Percentiles rank a stretch among this genome's conserved stretches.
phyloP scores from a whole-genome alignment of 306 rosid species.

The Alnus glutinosa region DNA sequence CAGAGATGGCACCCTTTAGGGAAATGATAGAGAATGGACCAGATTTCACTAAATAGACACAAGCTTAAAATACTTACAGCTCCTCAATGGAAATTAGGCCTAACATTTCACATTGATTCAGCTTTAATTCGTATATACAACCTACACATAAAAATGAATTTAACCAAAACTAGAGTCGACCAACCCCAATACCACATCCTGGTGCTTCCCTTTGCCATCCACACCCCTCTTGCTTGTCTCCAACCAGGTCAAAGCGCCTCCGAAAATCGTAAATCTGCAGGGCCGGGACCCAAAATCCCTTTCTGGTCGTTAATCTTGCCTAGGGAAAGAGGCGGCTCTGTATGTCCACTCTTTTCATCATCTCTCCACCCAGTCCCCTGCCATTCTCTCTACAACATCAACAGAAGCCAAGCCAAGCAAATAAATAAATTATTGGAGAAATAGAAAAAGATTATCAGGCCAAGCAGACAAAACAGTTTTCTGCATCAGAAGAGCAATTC shows the following conservation, averaged over 20 bases:
- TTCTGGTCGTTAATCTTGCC: slow-evolving; percentile 94
- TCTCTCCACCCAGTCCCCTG: slow-evolving; percentile 70
- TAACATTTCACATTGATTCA: no score
- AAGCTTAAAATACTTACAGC: no score
- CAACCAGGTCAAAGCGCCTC: slow-evolving; percentile 61
- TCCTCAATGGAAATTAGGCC: no score
- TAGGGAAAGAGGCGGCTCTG: slow-evolving; percentile 58
- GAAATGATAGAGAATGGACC: no score
- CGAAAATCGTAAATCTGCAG: slow-evolving; percentile 88
- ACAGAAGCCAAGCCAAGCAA: slow-evolving; percentile 14
- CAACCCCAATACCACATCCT: background rate
- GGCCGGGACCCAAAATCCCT: slow-evolving; percentile 98
- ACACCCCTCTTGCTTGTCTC: slow-evolving; percentile 15
- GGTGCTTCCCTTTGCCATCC: slow-evolving; percentile 1
- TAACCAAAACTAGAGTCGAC: no score
- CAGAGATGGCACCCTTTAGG: no score
- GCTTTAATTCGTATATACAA: no score
- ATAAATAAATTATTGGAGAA: background rate
- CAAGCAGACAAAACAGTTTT: background rate
- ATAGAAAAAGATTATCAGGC: slow-evolving; percentile 5
- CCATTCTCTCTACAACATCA: slow-evolving; percentile 46
- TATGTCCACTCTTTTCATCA: slow-evolving; percentile 57
- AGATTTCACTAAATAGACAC: no score
- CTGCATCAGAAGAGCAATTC: no score
- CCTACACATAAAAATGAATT: no score